These are phyloP conservation scores for Sporothrix schenckii DNA, from an alignment of 2,329 filamentous ascomycete species.

Conservation along the genomic window DNA sequence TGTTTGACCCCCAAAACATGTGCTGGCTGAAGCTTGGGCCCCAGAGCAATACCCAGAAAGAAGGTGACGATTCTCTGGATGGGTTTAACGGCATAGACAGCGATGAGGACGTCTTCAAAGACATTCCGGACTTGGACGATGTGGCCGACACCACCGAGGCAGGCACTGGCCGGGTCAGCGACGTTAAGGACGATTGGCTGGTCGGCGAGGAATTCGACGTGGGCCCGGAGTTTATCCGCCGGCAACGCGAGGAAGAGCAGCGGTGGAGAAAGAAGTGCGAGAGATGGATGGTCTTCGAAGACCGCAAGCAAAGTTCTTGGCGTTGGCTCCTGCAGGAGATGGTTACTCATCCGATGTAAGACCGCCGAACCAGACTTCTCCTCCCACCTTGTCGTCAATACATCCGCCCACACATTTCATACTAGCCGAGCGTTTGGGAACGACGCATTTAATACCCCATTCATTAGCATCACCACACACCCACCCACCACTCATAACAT, in stretches of 20 bases:
- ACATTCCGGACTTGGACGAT: constrained; percentile 90
- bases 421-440: background rate
- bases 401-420: constrained; percentile 7
- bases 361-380: too few relatives aligned
- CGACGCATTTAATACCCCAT: constrained; percentile 12
- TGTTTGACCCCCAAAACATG: constrained; percentile 96
- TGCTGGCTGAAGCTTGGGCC: constrained; percentile 85
- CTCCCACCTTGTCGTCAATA: background rate
- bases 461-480: background rate
- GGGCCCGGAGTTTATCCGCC: constrained; percentile 86
- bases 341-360: constrained; percentile 43
- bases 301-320: constrained; percentile 65
- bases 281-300: constrained; percentile 72
- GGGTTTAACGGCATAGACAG: constrained; percentile 74
- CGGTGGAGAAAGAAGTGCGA: constrained; percentile 87
- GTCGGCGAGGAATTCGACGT: constrained; percentile 98
- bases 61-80: constrained; percentile 61
- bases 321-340: constrained; percentile 74
- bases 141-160: constrained; percentile 55
- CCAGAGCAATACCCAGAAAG: constrained; percentile 48
- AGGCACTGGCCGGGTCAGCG: constrained; percentile 58
- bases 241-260: constrained; percentile 89
- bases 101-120: constrained; percentile 91
- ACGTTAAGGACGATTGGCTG: constrained; percentile 75
- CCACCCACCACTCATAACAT: background rate